phyloP scores from a whole-genome alignment of 2,329 filamentous ascomycete species.

The Cucurbitaria berberidis region DNA sequence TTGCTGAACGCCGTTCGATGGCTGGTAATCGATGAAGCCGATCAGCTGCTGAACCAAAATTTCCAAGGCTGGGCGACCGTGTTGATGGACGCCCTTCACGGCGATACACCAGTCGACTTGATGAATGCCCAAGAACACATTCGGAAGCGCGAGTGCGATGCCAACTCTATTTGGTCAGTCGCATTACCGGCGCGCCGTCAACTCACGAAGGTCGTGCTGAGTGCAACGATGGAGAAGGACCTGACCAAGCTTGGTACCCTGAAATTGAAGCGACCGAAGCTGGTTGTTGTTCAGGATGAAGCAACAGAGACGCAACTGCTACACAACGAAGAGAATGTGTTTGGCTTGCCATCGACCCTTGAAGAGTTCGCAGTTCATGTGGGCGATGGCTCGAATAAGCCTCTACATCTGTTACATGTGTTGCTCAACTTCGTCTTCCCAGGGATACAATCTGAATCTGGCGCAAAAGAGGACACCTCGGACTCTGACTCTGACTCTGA shows the following conservation, averaged over 20 bases:
- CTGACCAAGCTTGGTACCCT: constrained; percentile 78
- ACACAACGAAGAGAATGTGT: constrained; percentile 45
- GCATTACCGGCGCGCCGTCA: constrained; percentile 42
- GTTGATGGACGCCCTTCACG: constrained; percentile 66
- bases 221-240: constrained; percentile 90
- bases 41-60: constrained; percentile 87
- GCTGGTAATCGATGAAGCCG: constrained; percentile 92
- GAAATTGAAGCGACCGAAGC: constrained; percentile 72
- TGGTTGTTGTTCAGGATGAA: constrained; percentile 74
- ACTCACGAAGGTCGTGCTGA: constrained; percentile 83
- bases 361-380: constrained; percentile 58
- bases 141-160: constrained; percentile 51
- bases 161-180: constrained; percentile 42
- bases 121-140: constrained; percentile 62
- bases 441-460: constrained; percentile 4
- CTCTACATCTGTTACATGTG: constrained; percentile 82
- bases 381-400: constrained; percentile 63
- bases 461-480: constrained; percentile 26
- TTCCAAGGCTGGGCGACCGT: constrained; percentile 89
- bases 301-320: constrained; percentile 27
- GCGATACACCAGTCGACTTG: constrained; percentile 54
- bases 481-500: constrained; percentile 17
- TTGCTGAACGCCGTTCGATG: constrained; percentile 78
- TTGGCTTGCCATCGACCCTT: constrained; percentile 63
- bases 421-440: constrained; percentile 62